These are phyloP conservation scores for Melocanna baccifera DNA, from an alignment of 176 grass and related monocot genomes.

Conservation along the genomic window DNA sequence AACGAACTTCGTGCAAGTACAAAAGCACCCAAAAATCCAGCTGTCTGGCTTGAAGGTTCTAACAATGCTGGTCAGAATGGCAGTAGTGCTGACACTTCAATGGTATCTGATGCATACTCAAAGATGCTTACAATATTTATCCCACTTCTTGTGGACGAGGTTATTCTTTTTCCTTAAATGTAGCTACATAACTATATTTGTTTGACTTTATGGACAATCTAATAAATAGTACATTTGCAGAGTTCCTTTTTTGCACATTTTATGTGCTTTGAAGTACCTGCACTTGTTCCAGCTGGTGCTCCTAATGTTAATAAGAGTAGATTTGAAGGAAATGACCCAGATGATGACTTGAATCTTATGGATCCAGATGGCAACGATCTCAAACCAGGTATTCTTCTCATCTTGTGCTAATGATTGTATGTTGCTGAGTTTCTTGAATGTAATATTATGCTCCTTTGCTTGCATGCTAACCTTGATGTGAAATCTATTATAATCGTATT, in stretches of 20 bases:
- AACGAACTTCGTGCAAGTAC: conserved; percentile 96
- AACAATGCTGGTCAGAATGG: conserved; percentile 53
- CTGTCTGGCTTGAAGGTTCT: conserved; percentile 87
- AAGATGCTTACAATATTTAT: conserved; percentile 99
- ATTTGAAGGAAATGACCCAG: conserved; percentile 49
- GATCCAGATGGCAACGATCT: conserved; percentile 85
- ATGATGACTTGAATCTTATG: conserved; percentile 79
- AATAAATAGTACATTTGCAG: conserved; percentile 43
- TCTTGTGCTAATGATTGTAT: conserved; percentile 24
- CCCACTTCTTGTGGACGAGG: conserved; percentile 97
- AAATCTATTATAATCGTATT: conserved; percentile 26
- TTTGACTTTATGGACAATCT: conserved; percentile 15
- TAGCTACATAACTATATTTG: background rate
- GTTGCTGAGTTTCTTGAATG: background rate
- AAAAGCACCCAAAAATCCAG: conserved; percentile 80
- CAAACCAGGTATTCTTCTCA: conserved; percentile 52
- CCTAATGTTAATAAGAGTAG: conserved; percentile 50
- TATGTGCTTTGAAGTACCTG: conserved; percentile 97
- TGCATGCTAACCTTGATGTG: background rate
- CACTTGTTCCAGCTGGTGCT: conserved; percentile 62
- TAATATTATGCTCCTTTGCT: background rate
- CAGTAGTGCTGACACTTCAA: conserved; percentile 74
- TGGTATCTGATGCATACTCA: conserved; percentile 95
- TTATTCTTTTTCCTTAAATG: conserved; percentile 22
- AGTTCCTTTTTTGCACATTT: conserved; percentile 99